Evolutionary conservation across 2,329 filamentous ascomycete species (phyloP).

Genomic region (Bipolaris sorokiniana): DNA sequence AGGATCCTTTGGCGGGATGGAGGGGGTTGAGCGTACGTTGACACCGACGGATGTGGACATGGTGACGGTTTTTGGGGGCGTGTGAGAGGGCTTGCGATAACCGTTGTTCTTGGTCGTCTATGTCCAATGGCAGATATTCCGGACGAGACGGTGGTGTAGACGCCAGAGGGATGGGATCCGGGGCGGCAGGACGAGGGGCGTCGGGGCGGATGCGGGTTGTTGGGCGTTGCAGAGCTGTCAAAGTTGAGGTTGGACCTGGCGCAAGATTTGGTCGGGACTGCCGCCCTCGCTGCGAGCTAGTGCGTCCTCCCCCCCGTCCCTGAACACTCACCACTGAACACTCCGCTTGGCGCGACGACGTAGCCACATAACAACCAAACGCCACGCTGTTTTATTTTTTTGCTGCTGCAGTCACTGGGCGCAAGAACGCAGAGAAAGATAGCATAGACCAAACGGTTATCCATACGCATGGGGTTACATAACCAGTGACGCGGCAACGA

Average conservation of each 20-base stretch:
- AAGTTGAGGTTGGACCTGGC: slow-evolving; percentile 38
- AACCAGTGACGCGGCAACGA: not conserved
- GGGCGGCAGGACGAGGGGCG: slow-evolving; percentile 25
- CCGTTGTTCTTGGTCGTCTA: slow-evolving; percentile 20
- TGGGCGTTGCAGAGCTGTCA: slow-evolving; percentile 29
- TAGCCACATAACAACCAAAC: slow-evolving; percentile 11
- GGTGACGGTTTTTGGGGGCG: slow-evolving; percentile 24
- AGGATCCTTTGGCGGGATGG: not conserved
- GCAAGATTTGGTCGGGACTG: slow-evolving; percentile 34
- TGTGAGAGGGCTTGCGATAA: slow-evolving; percentile 30
- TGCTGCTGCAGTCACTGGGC: not conserved
- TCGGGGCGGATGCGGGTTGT: slow-evolving; percentile 31
- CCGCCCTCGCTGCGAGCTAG: slow-evolving; percentile 22
- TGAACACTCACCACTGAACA: slow-evolving; percentile 22
- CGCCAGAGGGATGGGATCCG: slow-evolving; percentile 21
- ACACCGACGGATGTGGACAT: slow-evolving; percentile 58
- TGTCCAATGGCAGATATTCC: slow-evolving; percentile 41
- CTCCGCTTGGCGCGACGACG: slow-evolving; percentile 37
- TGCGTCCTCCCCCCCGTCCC: slow-evolving; percentile 18
- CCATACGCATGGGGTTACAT: not conserved
- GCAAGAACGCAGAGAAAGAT: not conserved
- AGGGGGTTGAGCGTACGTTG: slow-evolving; percentile 54
- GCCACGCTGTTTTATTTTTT: slow-evolving; percentile 2
- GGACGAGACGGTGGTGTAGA: slow-evolving; percentile 25
- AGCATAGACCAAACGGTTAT: not conserved